phyloP scores from a whole-genome alignment of 1,139 yeast species.

The Arxiozyma heterogenica region DNA sequence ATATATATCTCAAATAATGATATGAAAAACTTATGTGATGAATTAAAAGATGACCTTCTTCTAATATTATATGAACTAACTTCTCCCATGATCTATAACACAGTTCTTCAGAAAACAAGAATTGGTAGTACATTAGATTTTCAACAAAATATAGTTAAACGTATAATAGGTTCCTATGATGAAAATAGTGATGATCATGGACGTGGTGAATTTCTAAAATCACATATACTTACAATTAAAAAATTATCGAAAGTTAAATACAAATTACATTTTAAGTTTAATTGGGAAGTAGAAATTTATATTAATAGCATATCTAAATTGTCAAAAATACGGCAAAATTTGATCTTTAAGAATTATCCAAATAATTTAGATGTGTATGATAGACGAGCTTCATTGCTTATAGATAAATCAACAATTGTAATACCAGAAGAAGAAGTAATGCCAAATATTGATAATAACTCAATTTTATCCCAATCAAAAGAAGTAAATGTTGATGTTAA shows the following conservation, averaged over 20 bases:
- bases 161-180: slow-evolving; percentile 5
- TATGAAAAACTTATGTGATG: slow-evolving; percentile 20
- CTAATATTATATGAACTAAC: slow-evolving; percentile 26
- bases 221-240: slow-evolving; percentile 18
- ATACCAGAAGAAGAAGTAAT: neutral
- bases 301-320: slow-evolving; percentile 21
- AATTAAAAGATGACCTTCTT: slow-evolving; percentile 22
- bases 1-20: slow-evolving; percentile 27
- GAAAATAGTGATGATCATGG: slow-evolving; percentile 3
- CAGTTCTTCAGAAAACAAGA: slow-evolving; percentile 20
- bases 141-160: slow-evolving; percentile 13
- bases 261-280: slow-evolving; percentile 20
- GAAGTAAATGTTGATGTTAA: slow-evolving; percentile 11
- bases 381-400: neutral
- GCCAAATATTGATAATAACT: neutral
- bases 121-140: slow-evolving; percentile 23
- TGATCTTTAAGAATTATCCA: slow-evolving; percentile 12
- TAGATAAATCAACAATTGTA: slow-evolving; percentile 1
- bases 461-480: neutral
- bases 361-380: neutral
- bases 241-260: slow-evolving; percentile 22
- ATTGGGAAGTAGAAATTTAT: slow-evolving; percentile 28
- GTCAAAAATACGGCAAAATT: slow-evolving; percentile 17
- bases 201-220: slow-evolving; percentile 4
- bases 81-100: slow-evolving; percentile 15